Evolutionary conservation across 2,329 filamentous ascomycete genomes (phyloP), one percentile per base, ranked within the genome.

Genomic region (Fusarium pseudocircinatum): DNA sequence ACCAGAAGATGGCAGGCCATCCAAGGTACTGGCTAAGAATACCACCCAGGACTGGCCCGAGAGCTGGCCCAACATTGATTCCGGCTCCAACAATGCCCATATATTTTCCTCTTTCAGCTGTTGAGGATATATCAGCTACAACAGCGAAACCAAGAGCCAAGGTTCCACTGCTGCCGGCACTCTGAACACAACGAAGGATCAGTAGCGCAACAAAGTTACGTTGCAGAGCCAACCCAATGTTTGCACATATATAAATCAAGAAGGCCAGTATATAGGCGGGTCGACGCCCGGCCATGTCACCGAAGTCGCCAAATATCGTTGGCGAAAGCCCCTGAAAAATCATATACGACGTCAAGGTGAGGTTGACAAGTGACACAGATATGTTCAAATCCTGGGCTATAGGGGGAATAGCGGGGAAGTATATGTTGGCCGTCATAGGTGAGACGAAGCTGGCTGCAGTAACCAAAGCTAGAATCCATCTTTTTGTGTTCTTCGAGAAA

Each of bases 1-100:
- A 92, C 91, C 91, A 93, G 75, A 93, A 93, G 63, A 92, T 89
- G 61, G 88, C 85, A n/a, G 88, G 83, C 91, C 91, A 94, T 14
- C 89, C 90, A 1, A 92, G 84, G 68, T 87, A 92, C 71, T 92
- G 84, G 24, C 86, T 86, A 24, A 94, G 80, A 2, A 93, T 71
- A 2, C 91, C 92, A 20, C 92, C 91, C 7, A 93, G 82, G 2
- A 92, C 85, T 0, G 92, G 91, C 0, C 89, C 86, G 9, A 90
- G 62, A 2, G 87, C 82, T 6, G 87, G 86, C 0, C 86, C 87
- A 36, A 93, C 77, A 7, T 91, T 89, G 60, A 88, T 83, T 22
- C 88, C 90, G 8, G 85, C 85, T 37, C 86, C 87, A n/a, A 91
- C 88, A 67, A 91, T 87, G 57, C 89, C 92, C 83, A 95, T 91